Evolutionary conservation across 2,329 filamentous ascomycete species (phyloP).

Genomic region (Xylariaceae sp.): DNA sequence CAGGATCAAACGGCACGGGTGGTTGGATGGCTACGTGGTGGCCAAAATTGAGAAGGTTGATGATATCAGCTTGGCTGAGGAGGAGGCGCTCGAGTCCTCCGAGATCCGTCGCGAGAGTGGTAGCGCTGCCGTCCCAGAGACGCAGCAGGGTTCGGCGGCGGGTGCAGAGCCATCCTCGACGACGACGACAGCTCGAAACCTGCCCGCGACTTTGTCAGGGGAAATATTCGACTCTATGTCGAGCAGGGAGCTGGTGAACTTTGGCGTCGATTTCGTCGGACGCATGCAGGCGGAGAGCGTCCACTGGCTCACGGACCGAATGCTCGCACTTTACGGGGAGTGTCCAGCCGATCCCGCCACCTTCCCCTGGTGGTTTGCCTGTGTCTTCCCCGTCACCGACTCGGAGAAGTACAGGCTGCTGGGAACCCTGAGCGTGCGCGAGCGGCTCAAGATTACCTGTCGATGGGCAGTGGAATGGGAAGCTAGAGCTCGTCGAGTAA

Average conservation of each 20-base stretch:
- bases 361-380: slow-evolving; percentile 90
- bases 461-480: slow-evolving; percentile 72
- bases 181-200: slow-evolving; percentile 12
- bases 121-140: slow-evolving; percentile 22
- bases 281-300: slow-evolving; percentile 64
- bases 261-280: slow-evolving; percentile 60
- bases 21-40: slow-evolving; percentile 71
- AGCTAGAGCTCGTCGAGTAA: slow-evolving; percentile 58
- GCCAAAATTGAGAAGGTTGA: slow-evolving; percentile 72
- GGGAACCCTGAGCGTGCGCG: slow-evolving; percentile 66
- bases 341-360: slow-evolving; percentile 68
- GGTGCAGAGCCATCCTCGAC: slow-evolving; percentile 7
- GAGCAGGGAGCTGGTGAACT: slow-evolving; percentile 63
- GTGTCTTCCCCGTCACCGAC: slow-evolving; percentile 70
- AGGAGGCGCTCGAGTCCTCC: slow-evolving; percentile 67
- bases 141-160: slow-evolving; percentile 3
- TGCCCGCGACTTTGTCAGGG: slow-evolving; percentile 8
- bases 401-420: slow-evolving; percentile 74
- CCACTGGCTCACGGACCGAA: slow-evolving; percentile 67
- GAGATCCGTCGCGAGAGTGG: slow-evolving; percentile 46
- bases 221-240: slow-evolving; percentile 52
- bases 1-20: slow-evolving; percentile 57
- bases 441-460: slow-evolving; percentile 76
- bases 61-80: slow-evolving; percentile 74
- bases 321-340: slow-evolving; percentile 69